Conservation (phyloP, 768 basidiomycete genomes). For the Strobilomyces dryophilus region DNA sequence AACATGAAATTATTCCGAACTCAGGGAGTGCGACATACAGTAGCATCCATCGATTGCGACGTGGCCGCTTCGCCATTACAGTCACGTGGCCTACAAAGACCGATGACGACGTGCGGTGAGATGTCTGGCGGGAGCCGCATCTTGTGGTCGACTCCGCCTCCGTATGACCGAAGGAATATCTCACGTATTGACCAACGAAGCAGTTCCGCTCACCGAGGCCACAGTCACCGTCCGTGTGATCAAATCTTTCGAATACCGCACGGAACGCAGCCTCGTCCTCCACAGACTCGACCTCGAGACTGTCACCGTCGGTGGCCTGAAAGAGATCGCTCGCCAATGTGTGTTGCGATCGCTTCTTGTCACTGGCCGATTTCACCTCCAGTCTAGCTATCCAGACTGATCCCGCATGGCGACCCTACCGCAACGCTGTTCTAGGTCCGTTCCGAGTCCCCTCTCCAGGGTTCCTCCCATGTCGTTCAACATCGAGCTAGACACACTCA, state of each 20-base stretch:
- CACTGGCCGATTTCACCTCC: constrained; percentile 7
- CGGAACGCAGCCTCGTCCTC: constrained; percentile 82
- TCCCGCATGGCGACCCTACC: constrained; percentile 87
- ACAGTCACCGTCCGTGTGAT: constrained; percentile 90
- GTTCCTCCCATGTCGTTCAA: neutral
- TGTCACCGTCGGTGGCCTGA: constrained; percentile 76
- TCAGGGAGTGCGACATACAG: too few relatives aligned
- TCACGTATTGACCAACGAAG: constrained; percentile 56
- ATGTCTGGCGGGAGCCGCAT: too few relatives aligned
- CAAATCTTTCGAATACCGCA: constrained; percentile 92
- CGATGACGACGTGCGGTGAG: too few relatives aligned
- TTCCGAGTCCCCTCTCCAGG: neutral
- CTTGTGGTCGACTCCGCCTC: neutral
- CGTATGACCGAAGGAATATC: constrained; percentile 35
- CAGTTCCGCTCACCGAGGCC: constrained; percentile 66
- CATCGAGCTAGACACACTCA: constrained; percentile 71
- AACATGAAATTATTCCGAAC: too few relatives aligned
- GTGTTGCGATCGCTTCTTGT: constrained; percentile 10
- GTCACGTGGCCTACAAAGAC: too few relatives aligned
- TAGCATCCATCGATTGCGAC: too few relatives aligned
- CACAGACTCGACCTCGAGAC: constrained; percentile 74
- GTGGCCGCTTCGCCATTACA: too few relatives aligned
- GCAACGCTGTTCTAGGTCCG: constrained; percentile 63
- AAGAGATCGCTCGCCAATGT: constrained; percentile 69
- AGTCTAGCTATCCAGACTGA: constrained; percentile 63